Percentiles rank a stretch among this genome's conserved stretches.
These are phyloP conservation scores for Dendrobium huoshanense DNA, from an alignment of 106 monocot genomes.

Conservation along the genomic window DNA sequence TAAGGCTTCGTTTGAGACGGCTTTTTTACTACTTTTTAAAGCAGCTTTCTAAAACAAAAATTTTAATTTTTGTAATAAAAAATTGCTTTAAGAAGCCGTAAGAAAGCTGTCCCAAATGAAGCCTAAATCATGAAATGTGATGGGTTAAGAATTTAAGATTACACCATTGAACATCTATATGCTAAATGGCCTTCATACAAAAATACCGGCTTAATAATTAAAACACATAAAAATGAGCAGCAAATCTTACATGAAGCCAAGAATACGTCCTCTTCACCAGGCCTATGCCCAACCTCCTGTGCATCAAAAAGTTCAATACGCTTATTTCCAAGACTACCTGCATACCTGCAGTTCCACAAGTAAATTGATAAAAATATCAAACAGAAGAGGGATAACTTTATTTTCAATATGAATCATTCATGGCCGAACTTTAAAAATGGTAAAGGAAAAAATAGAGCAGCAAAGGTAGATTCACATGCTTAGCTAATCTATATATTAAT, in stretches of 20 bases:
- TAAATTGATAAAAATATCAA: neutral
- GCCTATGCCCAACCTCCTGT: slow-evolving; percentile 35
- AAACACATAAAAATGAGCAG: neutral
- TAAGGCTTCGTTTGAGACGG: neutral
- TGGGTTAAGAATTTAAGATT: neutral
- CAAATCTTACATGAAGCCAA: slow-evolving; percentile 66
- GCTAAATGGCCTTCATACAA: neutral
- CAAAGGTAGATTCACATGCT: neutral
- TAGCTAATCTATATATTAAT: too few relatives aligned
- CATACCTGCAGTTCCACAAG: slow-evolving; percentile 39
- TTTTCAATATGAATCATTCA: neutral
- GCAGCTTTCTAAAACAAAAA: too few relatives aligned
- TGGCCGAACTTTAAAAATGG: neutral
- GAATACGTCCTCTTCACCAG: slow-evolving; percentile 66
- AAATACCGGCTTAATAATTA: neutral
- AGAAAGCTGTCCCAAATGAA: too few relatives aligned
- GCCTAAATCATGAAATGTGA: neutral
- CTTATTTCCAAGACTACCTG: slow-evolving; percentile 62
- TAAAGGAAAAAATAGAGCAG: neutral
- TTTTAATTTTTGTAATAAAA: too few relatives aligned
- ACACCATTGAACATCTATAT: neutral
- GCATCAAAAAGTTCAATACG: slow-evolving; percentile 88
- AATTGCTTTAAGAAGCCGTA: too few relatives aligned
- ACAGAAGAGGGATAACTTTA: neutral
- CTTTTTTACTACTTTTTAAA: too few relatives aligned